Conservation (phyloP, 345 rosid species). For the Hibiscus syriacus region DNA sequence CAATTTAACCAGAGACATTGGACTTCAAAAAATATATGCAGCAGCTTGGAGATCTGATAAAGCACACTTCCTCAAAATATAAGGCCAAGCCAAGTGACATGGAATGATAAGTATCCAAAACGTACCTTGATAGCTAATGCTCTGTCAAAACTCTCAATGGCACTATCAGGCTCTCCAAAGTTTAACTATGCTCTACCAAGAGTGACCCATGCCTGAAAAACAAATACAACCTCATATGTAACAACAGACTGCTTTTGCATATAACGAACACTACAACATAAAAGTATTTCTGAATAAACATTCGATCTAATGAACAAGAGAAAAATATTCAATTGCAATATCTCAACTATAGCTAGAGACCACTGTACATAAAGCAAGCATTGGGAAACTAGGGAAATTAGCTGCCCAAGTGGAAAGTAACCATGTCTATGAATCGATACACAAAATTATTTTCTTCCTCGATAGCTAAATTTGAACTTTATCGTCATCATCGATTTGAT, state of each 20-base stretch:
- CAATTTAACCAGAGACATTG: not conserved
- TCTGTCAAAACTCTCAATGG: no score
- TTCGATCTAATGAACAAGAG: no score
- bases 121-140: constrained; percentile 63
- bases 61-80: not conserved
- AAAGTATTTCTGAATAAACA: not conserved
- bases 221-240: no score
- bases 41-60: not conserved
- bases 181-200: constrained; percentile 91
- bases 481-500: not conserved
- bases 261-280: not conserved
- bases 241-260: not conserved
- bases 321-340: no score
- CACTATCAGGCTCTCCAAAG: constrained; percentile 88
- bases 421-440: not conserved
- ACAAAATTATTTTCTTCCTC: not conserved
- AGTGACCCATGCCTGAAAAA: constrained; percentile 90
- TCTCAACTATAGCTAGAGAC: no score
- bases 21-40: no score
- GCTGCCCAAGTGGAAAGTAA: not conserved
- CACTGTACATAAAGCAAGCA: not conserved
- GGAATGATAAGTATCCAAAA: not conserved
- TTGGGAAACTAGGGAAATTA: not conserved
- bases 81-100: not conserved
- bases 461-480: not conserved